Conservation (phyloP, 495 filamentous ascomycete genomes). For the Podospora bellae-mahoneyi region DNA sequence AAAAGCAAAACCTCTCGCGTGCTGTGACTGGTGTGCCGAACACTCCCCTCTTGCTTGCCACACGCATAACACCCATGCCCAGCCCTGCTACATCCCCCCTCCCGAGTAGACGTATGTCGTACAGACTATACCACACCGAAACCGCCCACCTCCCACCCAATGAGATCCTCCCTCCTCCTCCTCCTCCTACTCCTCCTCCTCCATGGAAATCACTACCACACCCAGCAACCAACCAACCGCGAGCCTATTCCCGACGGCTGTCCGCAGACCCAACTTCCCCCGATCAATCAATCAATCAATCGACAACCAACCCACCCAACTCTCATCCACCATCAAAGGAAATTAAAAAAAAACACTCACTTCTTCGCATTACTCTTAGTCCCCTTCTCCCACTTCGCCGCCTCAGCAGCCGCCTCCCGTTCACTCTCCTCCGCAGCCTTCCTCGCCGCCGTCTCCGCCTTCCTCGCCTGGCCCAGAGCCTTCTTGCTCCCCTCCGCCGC, state of each 20-base stretch:
- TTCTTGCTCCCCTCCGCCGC: constrained; percentile 62
- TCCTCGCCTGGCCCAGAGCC: constrained; percentile 83
- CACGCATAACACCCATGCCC: background rate
- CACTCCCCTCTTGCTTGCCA: background rate
- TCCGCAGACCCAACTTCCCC: background rate
- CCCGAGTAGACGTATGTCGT: too few species aligned
- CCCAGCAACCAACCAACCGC: background rate
- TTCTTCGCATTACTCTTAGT: constrained; percentile 80
- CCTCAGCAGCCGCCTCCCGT: constrained; percentile 67
- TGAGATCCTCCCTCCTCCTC: too few species aligned
- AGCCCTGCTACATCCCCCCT: background rate
- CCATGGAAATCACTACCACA: background rate
- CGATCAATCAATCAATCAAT: background rate
- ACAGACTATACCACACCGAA: too few species aligned
- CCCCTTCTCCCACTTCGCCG: constrained; percentile 78
- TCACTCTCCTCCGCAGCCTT: constrained; percentile 70
- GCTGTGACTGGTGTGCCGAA: background rate
- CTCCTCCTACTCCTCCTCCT: background rate
- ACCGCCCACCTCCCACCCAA: too few species aligned
- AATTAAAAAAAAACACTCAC: constrained; percentile 46
- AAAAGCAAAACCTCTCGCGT: background rate
- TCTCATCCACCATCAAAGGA: background rate
- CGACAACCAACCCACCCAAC: too few species aligned
- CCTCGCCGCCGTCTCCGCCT: constrained; percentile 77
- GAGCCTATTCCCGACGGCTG: background rate